These are phyloP conservation scores for Phytophthora tentaculata DNA, from an alignment of 352 stramenopile species.

Conservation along the genomic window DNA sequence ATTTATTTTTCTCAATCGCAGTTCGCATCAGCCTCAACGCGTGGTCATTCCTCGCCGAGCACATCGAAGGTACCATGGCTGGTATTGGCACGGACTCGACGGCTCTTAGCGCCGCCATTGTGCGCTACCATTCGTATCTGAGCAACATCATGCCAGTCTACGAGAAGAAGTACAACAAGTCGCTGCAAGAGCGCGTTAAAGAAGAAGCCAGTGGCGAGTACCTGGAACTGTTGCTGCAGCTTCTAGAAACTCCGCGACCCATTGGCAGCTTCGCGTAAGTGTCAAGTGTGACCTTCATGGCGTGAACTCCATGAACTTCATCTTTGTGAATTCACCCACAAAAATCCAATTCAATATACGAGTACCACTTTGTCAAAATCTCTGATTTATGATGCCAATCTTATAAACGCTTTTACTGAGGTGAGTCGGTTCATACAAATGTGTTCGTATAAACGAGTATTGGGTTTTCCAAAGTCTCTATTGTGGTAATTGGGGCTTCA, in stretches of 20 bases:
- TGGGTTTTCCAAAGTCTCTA: constrained; percentile 1
- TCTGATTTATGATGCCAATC: background rate
- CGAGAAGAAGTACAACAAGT: constrained; percentile 65
- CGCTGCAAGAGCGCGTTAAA: constrained; percentile 64
- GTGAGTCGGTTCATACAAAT: background rate
- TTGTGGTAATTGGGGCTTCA: constrained; percentile 6
- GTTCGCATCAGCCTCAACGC: constrained; percentile 64
- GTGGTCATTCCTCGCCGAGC: constrained; percentile 64
- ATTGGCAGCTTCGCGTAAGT: constrained; percentile 40
- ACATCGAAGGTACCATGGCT: constrained; percentile 71
- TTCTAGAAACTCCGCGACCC: constrained; percentile 53
- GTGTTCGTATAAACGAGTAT: background rate
- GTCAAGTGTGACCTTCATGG: background rate
- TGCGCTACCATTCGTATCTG: constrained; percentile 77
- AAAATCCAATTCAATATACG: constrained; percentile 11
- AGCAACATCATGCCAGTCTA: constrained; percentile 56
- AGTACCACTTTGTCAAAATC: background rate
- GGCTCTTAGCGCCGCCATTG: constrained; percentile 61
- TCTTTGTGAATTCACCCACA: constrained; percentile 4
- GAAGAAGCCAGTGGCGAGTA: constrained; percentile 64
- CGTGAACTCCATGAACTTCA: background rate
- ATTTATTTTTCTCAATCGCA: constrained; percentile 14
- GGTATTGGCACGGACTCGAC: constrained; percentile 75
- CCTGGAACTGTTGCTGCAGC: constrained; percentile 63
- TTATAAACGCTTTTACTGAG: background rate